Evolutionary conservation across 352 stramenopile species (phyloP).

Genomic region (Phytopythium vexans): DNA sequence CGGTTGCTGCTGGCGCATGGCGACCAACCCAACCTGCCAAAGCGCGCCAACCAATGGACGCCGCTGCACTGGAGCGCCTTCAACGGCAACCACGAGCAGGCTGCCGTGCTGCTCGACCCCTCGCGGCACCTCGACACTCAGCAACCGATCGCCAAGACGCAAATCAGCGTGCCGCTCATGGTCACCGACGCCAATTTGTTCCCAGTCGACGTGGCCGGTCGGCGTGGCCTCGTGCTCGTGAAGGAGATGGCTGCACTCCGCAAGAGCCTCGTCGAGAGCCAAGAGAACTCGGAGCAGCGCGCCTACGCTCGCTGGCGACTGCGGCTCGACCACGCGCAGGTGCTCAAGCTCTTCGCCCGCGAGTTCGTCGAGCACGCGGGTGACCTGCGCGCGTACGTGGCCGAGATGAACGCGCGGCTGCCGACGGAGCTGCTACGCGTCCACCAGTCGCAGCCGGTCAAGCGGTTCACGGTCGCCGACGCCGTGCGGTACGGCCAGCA

Average conservation of each 20-base stretch:
- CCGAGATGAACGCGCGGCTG: slow-evolving; percentile 57
- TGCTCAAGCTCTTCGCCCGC: slow-evolving; percentile 36
- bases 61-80: slow-evolving; percentile 75
- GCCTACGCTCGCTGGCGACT: slow-evolving; percentile 55
- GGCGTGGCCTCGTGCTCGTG: slow-evolving; percentile 41
- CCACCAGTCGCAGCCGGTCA: slow-evolving; percentile 8
- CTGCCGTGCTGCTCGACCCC: slow-evolving; percentile 52
- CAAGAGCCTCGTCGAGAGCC: background rate
- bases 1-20: slow-evolving; percentile 52
- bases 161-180: slow-evolving; percentile 57
- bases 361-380: slow-evolving; percentile 52
- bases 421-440: slow-evolving; percentile 19
- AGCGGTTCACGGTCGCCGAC: slow-evolving; percentile 30
- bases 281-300: background rate
- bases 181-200: slow-evolving; percentile 56
- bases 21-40: slow-evolving; percentile 69
- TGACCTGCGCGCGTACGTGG: slow-evolving; percentile 45
- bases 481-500: slow-evolving; percentile 73
- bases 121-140: slow-evolving; percentile 3
- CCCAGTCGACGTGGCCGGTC: slow-evolving; percentile 58
- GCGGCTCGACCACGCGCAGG: slow-evolving; percentile 55
- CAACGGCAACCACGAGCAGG: slow-evolving; percentile 69
- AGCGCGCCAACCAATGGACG: slow-evolving; percentile 69
- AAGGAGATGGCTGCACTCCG: slow-evolving; percentile 36
- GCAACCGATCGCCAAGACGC: slow-evolving; percentile 21